Evolutionary conservation across 2,329 filamentous ascomycete genomes (phyloP), one percentile per base, ranked within the genome.

Genomic region (Epichloe aotearoae): DNA sequence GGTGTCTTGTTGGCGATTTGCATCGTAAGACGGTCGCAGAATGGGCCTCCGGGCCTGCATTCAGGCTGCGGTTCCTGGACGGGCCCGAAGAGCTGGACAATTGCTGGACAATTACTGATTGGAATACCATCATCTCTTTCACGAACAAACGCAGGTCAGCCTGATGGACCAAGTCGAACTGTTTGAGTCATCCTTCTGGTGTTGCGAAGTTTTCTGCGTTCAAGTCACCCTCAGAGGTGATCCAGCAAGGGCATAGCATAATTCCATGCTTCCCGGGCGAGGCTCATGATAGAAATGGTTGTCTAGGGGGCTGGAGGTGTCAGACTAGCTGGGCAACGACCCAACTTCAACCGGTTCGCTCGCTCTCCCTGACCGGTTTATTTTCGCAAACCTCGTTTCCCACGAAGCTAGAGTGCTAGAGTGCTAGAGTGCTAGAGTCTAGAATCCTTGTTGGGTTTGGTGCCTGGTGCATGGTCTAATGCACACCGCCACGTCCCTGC

Each of bases 31-130:
- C 14, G 51, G 48, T 41, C 34, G 51, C 51, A 50, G 47, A 47
- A 50, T 45, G 48, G 44, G 48, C 44, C 47, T 37, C 45, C 36
- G 39, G 23, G 44, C 42, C 47, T 49, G 50, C 47, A 34, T 52
- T 52, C 47, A 47, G 50, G 50, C 50, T 46, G 45, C 37, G 50
- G 50, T 52, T 52, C 50, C 51, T 52, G 51, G 42, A 36, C 47
- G 40, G 34, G 17, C 20, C 47, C 38, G 34, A 46, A 36, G 43
- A 33, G 11, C 46, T 49, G 51, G 47, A 23, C 19, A 45, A 15
- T 8, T 23, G 11, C 46, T 49, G 51, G 47, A 23, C 19, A 45
- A 15, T 8, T 23, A 33, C 19, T 49, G 46, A 49, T 43, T 52
- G 46, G 46, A 47, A 49, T 11, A 14, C 40, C 4, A 26, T 12